phyloP scores from a whole-genome alignment of 257 asterid genomes.

The Mentha longifolia region DNA sequence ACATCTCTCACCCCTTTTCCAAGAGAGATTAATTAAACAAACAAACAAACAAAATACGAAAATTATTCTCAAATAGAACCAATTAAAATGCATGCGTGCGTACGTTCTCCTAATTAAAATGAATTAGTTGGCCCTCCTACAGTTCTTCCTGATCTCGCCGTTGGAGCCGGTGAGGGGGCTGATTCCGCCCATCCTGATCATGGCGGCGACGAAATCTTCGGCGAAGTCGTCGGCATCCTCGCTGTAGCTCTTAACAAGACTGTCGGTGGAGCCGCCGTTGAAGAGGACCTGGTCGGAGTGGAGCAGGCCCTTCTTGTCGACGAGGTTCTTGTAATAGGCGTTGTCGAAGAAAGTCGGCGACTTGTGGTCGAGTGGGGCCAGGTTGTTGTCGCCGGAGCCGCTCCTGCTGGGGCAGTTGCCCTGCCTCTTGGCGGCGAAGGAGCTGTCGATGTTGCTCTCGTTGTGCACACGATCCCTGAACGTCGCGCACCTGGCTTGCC shows the following conservation, averaged over 20 bases:
- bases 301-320: slow-evolving; percentile 40
- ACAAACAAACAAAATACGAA: background rate
- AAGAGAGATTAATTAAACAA: background rate
- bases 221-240: slow-evolving; percentile 32
- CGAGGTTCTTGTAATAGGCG: slow-evolving; percentile 39
- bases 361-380: slow-evolving; percentile 45
- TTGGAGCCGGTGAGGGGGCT: slow-evolving; percentile 51
- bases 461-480: slow-evolving; percentile 48
- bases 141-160: slow-evolving; percentile 45
- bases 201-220: slow-evolving; percentile 45
- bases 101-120: too few relatives aligned
- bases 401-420: slow-evolving; percentile 35
- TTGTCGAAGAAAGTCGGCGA: slow-evolving; percentile 41
- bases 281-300: slow-evolving; percentile 49
- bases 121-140: slow-evolving; percentile 23
- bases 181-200: slow-evolving; percentile 56
- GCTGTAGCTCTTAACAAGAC: slow-evolving; percentile 41
- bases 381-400: slow-evolving; percentile 51
- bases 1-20: too few relatives aligned
- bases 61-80: too few relatives aligned
- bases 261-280: slow-evolving; percentile 43
- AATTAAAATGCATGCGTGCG: too few relatives aligned
- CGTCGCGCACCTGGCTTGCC: slow-evolving; percentile 47
- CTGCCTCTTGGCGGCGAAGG: slow-evolving; percentile 44
- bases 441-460: slow-evolving; percentile 45